Base-by-base conservation (phyloP, 2,329 filamentous ascomycete genomes). In the Paraphaeosphaeria minitans region DNA sequence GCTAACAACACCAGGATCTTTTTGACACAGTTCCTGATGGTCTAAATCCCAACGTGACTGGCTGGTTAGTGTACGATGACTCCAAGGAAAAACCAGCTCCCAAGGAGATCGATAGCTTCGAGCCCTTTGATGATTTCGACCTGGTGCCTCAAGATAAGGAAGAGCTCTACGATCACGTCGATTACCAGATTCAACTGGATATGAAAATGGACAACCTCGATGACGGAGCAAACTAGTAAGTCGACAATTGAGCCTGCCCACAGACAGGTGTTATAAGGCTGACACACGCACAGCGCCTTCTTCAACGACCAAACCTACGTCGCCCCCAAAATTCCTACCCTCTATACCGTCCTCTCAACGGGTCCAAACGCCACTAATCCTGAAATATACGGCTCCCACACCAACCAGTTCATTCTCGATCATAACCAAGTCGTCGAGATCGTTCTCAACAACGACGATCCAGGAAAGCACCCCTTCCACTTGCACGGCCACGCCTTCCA, bases 221-320 rank as follows among this genome's bases (percentile, higher is more conserved):
- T 22, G 83, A 93, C 58, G 90, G 90, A 1, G 85, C 84, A 1
- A 82, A 81, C 75, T 91, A 91, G 85, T 86, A 74, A 73, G 81
- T 71, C 13, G 5, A 42, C 6, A 10, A 12, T 43, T 22, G 51
- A 19, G 6, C 21, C 12, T 10, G 4, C 5, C 14, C 1, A 10
- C 35, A 27, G 3, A 8, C 31, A 19, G 2, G 9, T 9, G n/a
- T 19, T 19, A 4, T 45, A 46, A 14, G 29, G 31, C 8, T 53
- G n/a, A 62, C 58, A 59, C 51, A 43, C 22, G 5, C 10, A 10
- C 31, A 79, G 76, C 58, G 81, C 81, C 21, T 82, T 81, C 69
- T 82, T 83, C 76, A 93, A 94, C 80, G 88, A 91, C 75, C 85
- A 92, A 62, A 92, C 90, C 31, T 96, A 93, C 74, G 84, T 85